Conservation (phyloP, 345 rosid species). For the Boechera divaricarpa region DNA sequence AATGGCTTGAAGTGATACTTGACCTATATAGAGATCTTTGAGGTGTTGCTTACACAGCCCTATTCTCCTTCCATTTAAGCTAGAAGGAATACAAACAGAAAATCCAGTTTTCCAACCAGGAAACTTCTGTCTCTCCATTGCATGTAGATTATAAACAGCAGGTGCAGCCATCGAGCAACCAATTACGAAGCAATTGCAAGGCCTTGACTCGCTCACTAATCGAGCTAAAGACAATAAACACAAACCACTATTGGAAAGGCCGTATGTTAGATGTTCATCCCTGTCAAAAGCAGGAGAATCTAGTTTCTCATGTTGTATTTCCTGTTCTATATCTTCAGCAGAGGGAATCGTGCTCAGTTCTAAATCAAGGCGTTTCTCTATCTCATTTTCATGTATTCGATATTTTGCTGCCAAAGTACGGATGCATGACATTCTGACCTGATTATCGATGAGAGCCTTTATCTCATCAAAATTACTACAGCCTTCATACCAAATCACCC, state of each 20-base stretch:
- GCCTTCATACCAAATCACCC: conserved; percentile 70
- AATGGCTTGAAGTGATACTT: conserved; percentile 78
- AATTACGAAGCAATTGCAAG: conserved; percentile 75
- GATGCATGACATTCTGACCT: conserved; percentile 77
- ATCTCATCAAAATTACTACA: conserved; percentile 74
- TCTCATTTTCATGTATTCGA: conserved; percentile 65
- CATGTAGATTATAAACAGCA: conserved; percentile 75
- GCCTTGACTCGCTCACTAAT: conserved; percentile 68
- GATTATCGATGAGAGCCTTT: conserved; percentile 56
- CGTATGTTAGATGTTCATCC: conserved; percentile 73
- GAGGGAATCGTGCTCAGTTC: conserved; percentile 67
- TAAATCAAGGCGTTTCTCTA: conserved; percentile 73
- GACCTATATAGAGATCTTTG: conserved; percentile 70
- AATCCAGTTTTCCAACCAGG: conserved; percentile 97
- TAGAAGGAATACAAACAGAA: conserved; percentile 78
- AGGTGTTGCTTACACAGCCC: conserved; percentile 81
- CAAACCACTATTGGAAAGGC: conserved; percentile 63
- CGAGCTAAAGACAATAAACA: conserved; percentile 77
- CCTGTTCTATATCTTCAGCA: conserved; percentile 60
- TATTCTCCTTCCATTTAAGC: conserved; percentile 76
- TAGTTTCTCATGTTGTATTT: conserved; percentile 47
- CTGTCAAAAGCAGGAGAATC: conserved; percentile 50
- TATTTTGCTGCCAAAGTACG: conserved; percentile 87
- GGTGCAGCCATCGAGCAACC: conserved; percentile 78
- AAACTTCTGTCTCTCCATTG: conserved; percentile 91